phyloP scores from a whole-genome alignment of 768 basidiomycete genomes.

The Suillus fuscotomentosus region DNA sequence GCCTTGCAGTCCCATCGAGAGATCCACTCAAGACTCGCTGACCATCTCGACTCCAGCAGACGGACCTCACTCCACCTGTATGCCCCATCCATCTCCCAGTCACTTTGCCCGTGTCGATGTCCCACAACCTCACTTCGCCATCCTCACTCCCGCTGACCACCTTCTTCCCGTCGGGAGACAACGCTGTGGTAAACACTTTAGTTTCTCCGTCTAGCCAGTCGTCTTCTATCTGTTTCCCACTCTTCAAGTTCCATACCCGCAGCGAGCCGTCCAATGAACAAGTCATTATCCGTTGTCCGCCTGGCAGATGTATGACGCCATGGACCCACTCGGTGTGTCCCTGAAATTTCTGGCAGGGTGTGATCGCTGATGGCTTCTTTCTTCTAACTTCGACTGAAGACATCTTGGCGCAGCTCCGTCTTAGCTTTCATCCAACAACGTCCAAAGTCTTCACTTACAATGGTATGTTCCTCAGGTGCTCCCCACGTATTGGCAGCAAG shows the following conservation, averaged over 20 bases:
- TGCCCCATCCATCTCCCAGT: neutral
- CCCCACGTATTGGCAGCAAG: too few species aligned
- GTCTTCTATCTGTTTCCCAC: neutral
- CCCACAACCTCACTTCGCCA: neutral
- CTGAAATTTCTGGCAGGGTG: neutral
- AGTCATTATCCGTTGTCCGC: neutral
- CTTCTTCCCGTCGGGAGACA: neutral
- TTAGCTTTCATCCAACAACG: too few species aligned
- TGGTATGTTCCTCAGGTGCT: too few species aligned
- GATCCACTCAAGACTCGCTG: neutral
- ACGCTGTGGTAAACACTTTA: neutral
- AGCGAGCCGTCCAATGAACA: neutral
- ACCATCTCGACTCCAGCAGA: neutral
- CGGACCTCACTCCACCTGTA: fast-evolving
- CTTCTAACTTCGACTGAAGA: too few species aligned
- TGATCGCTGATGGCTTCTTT: neutral
- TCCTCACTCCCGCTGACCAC: neutral
- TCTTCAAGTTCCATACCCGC: neutral
- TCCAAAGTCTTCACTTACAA: too few species aligned
- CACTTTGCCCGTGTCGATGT: neutral
- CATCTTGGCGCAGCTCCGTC: too few species aligned
- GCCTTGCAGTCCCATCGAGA: neutral
- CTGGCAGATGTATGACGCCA: neutral
- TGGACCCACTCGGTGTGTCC: neutral
- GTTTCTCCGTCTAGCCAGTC: neutral